Conservation (phyloP, 176 grass and related monocot species). For the Oryza meyeriana region DNA sequence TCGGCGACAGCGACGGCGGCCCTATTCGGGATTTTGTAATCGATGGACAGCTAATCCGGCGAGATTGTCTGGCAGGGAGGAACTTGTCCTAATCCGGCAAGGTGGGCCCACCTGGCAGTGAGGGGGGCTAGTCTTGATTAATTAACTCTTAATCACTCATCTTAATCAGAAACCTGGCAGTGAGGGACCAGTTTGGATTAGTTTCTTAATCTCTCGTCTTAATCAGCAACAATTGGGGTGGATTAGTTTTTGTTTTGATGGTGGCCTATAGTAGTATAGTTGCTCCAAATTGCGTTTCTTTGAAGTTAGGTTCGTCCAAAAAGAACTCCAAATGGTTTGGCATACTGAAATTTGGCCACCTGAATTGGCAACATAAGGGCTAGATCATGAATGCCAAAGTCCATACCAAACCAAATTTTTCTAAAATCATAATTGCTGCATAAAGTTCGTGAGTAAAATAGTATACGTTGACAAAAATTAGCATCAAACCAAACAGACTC, state of each 20-base stretch:
- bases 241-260: no score
- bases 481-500: no score
- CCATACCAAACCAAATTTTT: neutral
- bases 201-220: no score
- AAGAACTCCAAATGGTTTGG: no score
- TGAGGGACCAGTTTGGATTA: neutral
- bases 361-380: neutral
- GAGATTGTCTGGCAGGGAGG: neutral
- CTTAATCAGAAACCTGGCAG: neutral
- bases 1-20: conserved; percentile 4
- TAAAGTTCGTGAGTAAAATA: neutral
- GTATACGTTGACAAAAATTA: no score
- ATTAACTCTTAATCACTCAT: neutral
- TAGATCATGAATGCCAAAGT: neutral
- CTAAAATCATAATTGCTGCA: neutral
- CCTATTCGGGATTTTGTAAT: neutral
- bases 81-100: neutral
- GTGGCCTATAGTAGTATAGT: no score
- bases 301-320: no score
- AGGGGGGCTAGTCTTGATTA: neutral
- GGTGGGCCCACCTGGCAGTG: neutral
- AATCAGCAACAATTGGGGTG: no score
- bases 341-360: neutral
- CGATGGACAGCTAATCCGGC: neutral
- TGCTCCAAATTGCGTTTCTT: no score